Conservation (phyloP, 2,329 filamentous ascomycete species). For the Cadophora sp. region DNA sequence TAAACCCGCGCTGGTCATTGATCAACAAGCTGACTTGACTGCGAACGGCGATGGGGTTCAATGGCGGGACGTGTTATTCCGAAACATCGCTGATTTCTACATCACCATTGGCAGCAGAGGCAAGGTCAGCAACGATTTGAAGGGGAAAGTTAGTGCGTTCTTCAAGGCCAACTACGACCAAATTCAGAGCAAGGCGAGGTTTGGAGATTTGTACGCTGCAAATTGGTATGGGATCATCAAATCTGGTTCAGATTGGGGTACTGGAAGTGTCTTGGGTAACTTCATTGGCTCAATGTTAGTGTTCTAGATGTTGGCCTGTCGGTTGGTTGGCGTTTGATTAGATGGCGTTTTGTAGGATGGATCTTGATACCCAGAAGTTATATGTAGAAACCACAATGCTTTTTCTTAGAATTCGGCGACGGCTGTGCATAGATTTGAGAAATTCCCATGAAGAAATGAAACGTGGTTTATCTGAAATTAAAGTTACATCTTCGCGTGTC, state of each 20-base stretch:
- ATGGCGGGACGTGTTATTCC: slow-evolving; percentile 27
- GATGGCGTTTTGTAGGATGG: background rate
- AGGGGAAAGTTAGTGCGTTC: slow-evolving; percentile 17
- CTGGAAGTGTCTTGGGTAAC: slow-evolving; percentile 22
- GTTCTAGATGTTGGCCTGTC: background rate
- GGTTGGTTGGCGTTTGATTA: background rate
- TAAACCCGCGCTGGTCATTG: slow-evolving; percentile 18
- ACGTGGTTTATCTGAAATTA: too few relatives aligned
- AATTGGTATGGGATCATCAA: slow-evolving; percentile 25
- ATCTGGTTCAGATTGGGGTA: slow-evolving; percentile 25
- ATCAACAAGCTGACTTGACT: slow-evolving; percentile 18
- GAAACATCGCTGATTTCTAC: slow-evolving; percentile 25
- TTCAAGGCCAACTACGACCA: slow-evolving; percentile 28
- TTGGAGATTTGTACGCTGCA: slow-evolving; percentile 23
- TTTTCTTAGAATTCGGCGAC: background rate
- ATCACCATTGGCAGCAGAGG: slow-evolving; percentile 8
- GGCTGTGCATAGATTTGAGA: background rate
- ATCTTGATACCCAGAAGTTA: background rate
- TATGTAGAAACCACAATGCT: background rate
- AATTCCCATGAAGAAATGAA: background rate
- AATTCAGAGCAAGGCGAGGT: slow-evolving; percentile 27
- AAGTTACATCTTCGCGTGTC: too few relatives aligned
- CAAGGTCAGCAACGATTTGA: slow-evolving; percentile 2
- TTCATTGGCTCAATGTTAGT: slow-evolving; percentile 22
- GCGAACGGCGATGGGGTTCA: slow-evolving; percentile 14